Conservation (phyloP, 2,329 filamentous ascomycete genomes). For the Penicillium sp. region DNA sequence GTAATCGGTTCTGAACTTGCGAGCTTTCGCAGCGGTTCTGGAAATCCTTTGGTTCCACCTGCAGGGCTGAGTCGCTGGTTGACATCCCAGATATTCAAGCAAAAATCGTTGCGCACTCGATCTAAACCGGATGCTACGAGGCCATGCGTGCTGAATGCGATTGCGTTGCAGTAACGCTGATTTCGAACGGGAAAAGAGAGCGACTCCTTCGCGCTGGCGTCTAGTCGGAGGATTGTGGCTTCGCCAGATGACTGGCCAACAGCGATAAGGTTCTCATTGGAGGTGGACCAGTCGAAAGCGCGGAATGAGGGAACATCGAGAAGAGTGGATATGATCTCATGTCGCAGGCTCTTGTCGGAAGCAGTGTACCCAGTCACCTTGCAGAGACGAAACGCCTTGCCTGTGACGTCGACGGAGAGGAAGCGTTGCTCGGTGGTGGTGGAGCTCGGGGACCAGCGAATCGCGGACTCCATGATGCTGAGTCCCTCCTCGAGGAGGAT, state of each 20-base stretch:
- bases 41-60: conserved; percentile 37
- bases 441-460: conserved; percentile 66
- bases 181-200: conserved; percentile 62
- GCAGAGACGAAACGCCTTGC: conserved; percentile 63
- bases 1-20: conserved; percentile 65
- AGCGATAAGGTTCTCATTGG: conserved; percentile 60
- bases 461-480: conserved; percentile 51
- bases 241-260: conserved; percentile 66
- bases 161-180: conserved; percentile 67
- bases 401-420: conserved; percentile 63
- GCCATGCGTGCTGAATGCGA: conserved; percentile 61
- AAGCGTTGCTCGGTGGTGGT: conserved; percentile 59
- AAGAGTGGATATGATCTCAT: conserved; percentile 58
- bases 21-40: conserved; percentile 60
- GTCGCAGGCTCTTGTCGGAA: conserved; percentile 48
- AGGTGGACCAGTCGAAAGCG: conserved; percentile 68
- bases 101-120: conserved; percentile 66
- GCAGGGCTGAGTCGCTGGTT: conserved; percentile 50
- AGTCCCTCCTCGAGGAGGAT: conserved; percentile 7
- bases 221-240: conserved; percentile 61
- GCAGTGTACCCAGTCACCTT: conserved; percentile 49
- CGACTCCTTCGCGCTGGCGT: conserved; percentile 52
- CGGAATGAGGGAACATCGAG: conserved; percentile 63
- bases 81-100: conserved; percentile 67
- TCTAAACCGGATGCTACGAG: conserved; percentile 65